A percentile compares a stretch with the other conserved stretches of the same genome.
Evolutionary conservation across 2,329 filamentous ascomycete genomes (phyloP).

Genomic region (Rasamsonia emersonii): DNA sequence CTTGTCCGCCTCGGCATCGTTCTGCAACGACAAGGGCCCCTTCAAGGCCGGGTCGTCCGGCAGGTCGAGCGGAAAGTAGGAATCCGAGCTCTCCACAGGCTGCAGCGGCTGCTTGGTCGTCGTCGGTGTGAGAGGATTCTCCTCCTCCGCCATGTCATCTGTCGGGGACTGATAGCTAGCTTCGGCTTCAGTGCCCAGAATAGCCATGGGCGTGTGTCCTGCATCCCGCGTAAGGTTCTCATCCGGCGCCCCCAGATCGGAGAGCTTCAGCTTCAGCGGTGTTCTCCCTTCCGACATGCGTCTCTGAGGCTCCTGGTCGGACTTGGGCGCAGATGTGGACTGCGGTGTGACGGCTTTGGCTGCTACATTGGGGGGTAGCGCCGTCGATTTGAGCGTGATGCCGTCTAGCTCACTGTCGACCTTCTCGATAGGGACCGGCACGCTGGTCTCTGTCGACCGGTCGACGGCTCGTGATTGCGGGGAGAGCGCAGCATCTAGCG

Average conservation of each 20-base stretch:
- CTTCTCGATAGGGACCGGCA: slow-evolving; percentile 38
- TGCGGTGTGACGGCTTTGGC: slow-evolving; percentile 36
- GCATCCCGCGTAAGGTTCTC: slow-evolving; percentile 33
- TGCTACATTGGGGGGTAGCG: slow-evolving; percentile 33
- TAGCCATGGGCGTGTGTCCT: slow-evolving; percentile 38
- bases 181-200: slow-evolving; percentile 29
- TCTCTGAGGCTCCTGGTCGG: slow-evolving; percentile 13
- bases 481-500: slow-evolving; percentile 33
- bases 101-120: slow-evolving; percentile 22
- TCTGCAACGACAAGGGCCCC: slow-evolving; percentile 35
- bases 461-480: slow-evolving; percentile 27
- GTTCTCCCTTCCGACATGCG: slow-evolving; percentile 17
- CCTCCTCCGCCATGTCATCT: slow-evolving; percentile 16
- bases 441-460: slow-evolving; percentile 19
- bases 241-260: slow-evolving; percentile 29
- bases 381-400: slow-evolving; percentile 39
- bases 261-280: slow-evolving; percentile 27
- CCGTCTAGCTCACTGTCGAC: slow-evolving; percentile 39
- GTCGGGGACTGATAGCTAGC: slow-evolving; percentile 17
- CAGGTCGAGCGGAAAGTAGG: slow-evolving; percentile 30
- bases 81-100: slow-evolving; percentile 30
- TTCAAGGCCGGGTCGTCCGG: slow-evolving; percentile 36
- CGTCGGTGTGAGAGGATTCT: slow-evolving; percentile 25
- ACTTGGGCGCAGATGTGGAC: slow-evolving; percentile 17
- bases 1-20: slow-evolving; percentile 32